Base-by-base conservation (phyloP, 2,329 filamentous ascomycete genomes). In the Aureobasidium sp. region DNA sequence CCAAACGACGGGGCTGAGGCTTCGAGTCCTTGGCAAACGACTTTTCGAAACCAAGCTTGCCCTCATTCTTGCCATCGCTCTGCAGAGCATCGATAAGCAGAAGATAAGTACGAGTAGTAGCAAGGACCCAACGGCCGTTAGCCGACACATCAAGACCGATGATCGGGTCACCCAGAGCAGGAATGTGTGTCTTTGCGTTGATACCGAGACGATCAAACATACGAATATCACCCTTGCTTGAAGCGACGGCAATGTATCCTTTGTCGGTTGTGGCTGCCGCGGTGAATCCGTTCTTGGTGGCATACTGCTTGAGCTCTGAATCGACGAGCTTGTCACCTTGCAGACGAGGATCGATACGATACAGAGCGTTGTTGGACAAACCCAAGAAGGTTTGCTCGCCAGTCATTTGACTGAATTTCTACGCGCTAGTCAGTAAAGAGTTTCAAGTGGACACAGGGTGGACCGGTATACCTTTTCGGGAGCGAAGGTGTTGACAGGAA, bases 361-460 rank as follows among this genome's bases (percentile, higher is more conserved):
- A 99, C 8, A 99, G 82, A 0, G 94, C 91, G 68, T 99, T 99
- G 72, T 87, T 84, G 9, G 92, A 97, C 29, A 96, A 85, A 76
- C 94, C 94, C 11, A 99, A 79, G 81, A 99, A 97, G 0, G 94
- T 95, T 71, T 96, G 91, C 72, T 96, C 91, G 64, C 87, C 86
- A 0, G 91, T 97, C 88, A 96, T 96, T 78, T 99, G 94, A 1
- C 94, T 87, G 70, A 97, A 99, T 84, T 99, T 99, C 83, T 85
- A 61, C 7, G 11, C 11, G 12, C n/a, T 7, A 64, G 71, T 76
- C 68, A 73, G 69, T 49, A 2, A 17, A 9, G 8, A 4, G 34
- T 1, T 31, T 6, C 15, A 15, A 36, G n/a, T 11, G 11, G 47
- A n/a, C 15, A 5, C n/a, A 8, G 39, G 25, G 5, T 3, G 15